Percentiles rank a stretch among this genome's conserved stretches.
Evolutionary conservation across 257 asterid genomes (phyloP).

Genomic region (Cynanchum wilfordii): DNA sequence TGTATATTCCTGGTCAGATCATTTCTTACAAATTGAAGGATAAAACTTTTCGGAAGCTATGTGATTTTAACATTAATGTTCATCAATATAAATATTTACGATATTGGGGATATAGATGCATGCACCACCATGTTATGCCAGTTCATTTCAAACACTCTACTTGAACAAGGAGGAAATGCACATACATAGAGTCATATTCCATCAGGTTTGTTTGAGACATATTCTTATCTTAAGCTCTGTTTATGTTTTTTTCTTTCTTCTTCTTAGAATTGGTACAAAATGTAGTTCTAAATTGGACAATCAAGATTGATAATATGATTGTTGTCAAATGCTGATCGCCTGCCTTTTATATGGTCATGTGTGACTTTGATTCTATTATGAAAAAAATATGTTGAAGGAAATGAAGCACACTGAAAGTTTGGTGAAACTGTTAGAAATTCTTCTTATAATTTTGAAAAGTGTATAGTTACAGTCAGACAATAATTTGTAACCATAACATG

Average conservation of each 20-base stretch:
- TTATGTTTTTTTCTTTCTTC: slow-evolving; percentile 7
- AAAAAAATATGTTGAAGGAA: too few species aligned
- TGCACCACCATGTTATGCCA: slow-evolving; percentile 13
- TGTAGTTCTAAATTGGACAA: neutral
- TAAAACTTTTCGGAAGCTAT: neutral
- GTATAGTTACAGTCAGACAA: too few species aligned
- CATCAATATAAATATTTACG: neutral
- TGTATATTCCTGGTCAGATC: neutral
- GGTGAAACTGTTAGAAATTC: too few species aligned
- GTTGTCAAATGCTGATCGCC: neutral
- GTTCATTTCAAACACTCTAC: neutral
- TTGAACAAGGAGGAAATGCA: neutral
- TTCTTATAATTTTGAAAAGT: too few species aligned
- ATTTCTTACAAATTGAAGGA: neutral
- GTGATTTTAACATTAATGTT: neutral
- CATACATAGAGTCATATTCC: neutral
- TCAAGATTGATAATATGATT: neutral
- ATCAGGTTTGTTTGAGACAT: neutral
- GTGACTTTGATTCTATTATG: too few species aligned
- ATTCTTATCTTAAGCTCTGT: neutral
- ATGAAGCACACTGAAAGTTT: too few species aligned
- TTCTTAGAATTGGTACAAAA: neutral
- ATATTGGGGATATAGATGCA: slow-evolving; percentile 3
- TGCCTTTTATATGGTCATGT: too few species aligned
- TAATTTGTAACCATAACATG: too few species aligned